Conservation (phyloP, 2,329 filamentous ascomycete species). For the Juglanconis sp. region DNA sequence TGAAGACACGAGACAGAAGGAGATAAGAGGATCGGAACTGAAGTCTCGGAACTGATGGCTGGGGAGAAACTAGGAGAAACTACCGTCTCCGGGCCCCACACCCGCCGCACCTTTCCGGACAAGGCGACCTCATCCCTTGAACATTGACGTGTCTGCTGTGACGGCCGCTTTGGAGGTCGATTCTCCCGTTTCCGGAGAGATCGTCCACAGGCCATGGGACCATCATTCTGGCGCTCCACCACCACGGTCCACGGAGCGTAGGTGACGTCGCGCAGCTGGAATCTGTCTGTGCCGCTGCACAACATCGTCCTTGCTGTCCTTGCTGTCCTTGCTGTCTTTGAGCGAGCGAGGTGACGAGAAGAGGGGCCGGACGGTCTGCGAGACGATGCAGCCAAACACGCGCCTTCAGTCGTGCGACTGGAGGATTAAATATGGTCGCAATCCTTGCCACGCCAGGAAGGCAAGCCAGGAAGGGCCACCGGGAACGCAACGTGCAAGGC, state of each 20-base stretch:
- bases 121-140: neutral
- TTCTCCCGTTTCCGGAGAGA: neutral
- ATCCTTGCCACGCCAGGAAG: neutral
- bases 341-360: constrained; percentile 5
- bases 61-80: too few species aligned
- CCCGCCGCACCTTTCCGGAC: neutral
- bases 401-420: constrained; percentile 12
- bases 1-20: too few species aligned
- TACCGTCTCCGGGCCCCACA: neutral
- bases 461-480: constrained; percentile 2
- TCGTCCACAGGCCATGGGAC: neutral
- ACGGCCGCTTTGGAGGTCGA: neutral
- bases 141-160: neutral
- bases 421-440: neutral
- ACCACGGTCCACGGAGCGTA: neutral
- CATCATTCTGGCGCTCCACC: neutral
- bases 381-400: constrained; percentile 12
- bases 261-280: constrained; percentile 11
- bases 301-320: constrained; percentile 9
- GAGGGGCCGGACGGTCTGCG: neutral
- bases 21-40: too few species aligned
- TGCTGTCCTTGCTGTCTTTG: constrained; percentile 9
- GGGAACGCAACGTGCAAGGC: constrained; percentile 8
- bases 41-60: too few species aligned
- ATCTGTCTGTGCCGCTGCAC: constrained; percentile 9